Evolutionary conservation across 2,329 filamentous ascomycete species (phyloP), one percentile per base, ranked within the genome.

Genomic region (Aspergillus hiratsukae): DNA sequence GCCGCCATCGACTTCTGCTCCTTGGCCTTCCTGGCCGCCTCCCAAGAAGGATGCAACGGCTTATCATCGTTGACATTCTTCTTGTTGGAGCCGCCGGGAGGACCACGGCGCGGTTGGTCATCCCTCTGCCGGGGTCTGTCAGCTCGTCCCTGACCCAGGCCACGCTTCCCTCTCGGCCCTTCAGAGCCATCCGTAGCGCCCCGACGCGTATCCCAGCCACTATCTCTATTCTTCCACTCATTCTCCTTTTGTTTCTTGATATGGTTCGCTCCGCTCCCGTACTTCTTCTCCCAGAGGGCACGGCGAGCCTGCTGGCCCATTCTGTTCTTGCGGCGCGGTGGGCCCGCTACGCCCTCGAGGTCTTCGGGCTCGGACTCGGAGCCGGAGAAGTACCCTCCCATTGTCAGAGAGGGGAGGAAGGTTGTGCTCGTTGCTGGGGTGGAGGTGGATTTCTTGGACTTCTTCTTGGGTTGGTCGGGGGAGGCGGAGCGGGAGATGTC

Each of bases 11-110:
- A 72, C 35, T 69, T 70, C 66, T 77, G 77, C 58, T 77, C 73
- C 73, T 87, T 87, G 14, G 81, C 80, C 65, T 78, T 78, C 74
- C 81, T 83, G 29, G 82, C 83, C 6, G 85, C 85, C 69, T 83
- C 80, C 85, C 85, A 87, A 54, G 82, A 85, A 21, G 85, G 85
- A 79, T 87, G 85, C 63, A 87, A 62, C 5, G 80, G 72, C 9
- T 82, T 82, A 45, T 74, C 71, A 56, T 84, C 81, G 56, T 69
- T 62, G 1, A 62, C 56, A 21, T 65, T 61, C 28, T 51, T 62
- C 35, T 60, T 54, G 52, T 65, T 17, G 14, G 5, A 43, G 66
- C 62, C 53, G 66, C 69, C 6, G 8, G 48, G 46, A 21, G 57
- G 51, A 21, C 41, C 53, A 40, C 60, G 55, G 51, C 64, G 50